phyloP scores from a whole-genome alignment of 108 stramenopile genomes.

The Skeletonema tropicum region DNA sequence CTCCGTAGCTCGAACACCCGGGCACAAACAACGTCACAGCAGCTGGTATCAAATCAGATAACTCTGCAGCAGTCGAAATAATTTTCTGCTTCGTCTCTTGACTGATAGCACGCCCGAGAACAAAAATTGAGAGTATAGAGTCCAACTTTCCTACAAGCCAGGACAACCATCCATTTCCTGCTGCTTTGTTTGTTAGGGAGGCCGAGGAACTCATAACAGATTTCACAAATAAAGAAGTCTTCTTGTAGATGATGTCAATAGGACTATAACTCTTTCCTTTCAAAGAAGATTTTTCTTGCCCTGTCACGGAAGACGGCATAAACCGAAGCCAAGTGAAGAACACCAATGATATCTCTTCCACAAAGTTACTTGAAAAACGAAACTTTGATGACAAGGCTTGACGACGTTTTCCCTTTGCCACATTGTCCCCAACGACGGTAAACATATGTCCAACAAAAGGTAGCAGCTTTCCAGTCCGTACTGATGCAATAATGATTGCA shows the following conservation, averaged over 20 bases:
- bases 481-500: slow-evolving; percentile 51
- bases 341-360: slow-evolving; percentile 62
- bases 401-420: slow-evolving; percentile 5
- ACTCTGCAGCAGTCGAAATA: slow-evolving; percentile 57
- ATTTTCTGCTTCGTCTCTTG: slow-evolving; percentile 60
- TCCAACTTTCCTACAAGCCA: slow-evolving; percentile 39
- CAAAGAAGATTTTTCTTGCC: slow-evolving; percentile 1
- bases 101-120: slow-evolving; percentile 58
- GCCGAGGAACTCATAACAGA: slow-evolving; percentile 46
- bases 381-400: slow-evolving; percentile 26
- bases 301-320: slow-evolving; percentile 57
- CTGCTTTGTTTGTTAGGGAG: slow-evolving; percentile 31
- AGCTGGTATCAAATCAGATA: slow-evolving; percentile 67
- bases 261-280: slow-evolving; percentile 26
- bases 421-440: slow-evolving; percentile 9
- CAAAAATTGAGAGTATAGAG: slow-evolving; percentile 50
- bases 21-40: slow-evolving; percentile 81
- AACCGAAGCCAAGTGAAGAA: slow-evolving; percentile 80
- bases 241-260: slow-evolving; percentile 40
- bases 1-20: slow-evolving; percentile 70
- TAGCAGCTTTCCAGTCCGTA: slow-evolving; percentile 42
- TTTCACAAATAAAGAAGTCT: slow-evolving; percentile 29
- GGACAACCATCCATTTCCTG: slow-evolving; percentile 8
- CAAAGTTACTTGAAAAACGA: slow-evolving; percentile 27
- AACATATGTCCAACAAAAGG: slow-evolving; percentile 57